Conservation (phyloP, 495 filamentous ascomycete genomes). For the Articulospora tetracladia region DNA sequence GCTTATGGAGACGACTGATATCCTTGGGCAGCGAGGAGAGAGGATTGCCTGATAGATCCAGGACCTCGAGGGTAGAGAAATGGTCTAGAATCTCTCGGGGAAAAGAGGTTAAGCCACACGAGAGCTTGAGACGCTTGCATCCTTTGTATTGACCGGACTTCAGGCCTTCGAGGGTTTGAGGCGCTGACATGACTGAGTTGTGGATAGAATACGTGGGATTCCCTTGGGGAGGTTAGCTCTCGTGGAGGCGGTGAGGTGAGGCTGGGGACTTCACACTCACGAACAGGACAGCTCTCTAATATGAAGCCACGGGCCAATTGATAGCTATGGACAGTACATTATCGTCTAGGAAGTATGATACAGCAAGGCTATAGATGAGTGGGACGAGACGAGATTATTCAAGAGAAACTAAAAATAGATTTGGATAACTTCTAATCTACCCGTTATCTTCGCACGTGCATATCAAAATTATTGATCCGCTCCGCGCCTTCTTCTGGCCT, state of each 20-base stretch:
- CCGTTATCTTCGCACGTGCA: slow-evolving; percentile 16
- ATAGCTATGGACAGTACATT: not conserved
- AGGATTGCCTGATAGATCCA: slow-evolving; percentile 41
- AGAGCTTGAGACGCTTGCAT: slow-evolving; percentile 34
- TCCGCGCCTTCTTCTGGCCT: no score
- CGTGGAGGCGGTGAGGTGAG: no score
- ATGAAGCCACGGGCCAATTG: not conserved
- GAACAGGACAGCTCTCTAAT: not conserved
- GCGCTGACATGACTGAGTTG: not conserved
- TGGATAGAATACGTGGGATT: not conserved
- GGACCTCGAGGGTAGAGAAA: slow-evolving; percentile 35
- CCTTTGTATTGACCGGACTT: slow-evolving; percentile 21
- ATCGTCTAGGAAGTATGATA: not conserved
- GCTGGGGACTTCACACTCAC: not conserved
- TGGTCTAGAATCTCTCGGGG: slow-evolving; percentile 37
- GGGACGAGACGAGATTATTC: not conserved
- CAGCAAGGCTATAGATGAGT: not conserved
- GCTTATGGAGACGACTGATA: slow-evolving; percentile 34
- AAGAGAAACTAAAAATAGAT: not conserved
- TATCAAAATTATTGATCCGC: slow-evolving; percentile 1
- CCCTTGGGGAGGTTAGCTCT: no score
- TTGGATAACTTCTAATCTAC: not conserved
- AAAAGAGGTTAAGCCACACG: slow-evolving; percentile 31
- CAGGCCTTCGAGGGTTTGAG: slow-evolving; percentile 17
- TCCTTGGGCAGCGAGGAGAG: slow-evolving; percentile 35